These are phyloP conservation scores for Hemileia vastatrix DNA, from an alignment of 1,284 basidiomycete species.

Conservation along the genomic window DNA sequence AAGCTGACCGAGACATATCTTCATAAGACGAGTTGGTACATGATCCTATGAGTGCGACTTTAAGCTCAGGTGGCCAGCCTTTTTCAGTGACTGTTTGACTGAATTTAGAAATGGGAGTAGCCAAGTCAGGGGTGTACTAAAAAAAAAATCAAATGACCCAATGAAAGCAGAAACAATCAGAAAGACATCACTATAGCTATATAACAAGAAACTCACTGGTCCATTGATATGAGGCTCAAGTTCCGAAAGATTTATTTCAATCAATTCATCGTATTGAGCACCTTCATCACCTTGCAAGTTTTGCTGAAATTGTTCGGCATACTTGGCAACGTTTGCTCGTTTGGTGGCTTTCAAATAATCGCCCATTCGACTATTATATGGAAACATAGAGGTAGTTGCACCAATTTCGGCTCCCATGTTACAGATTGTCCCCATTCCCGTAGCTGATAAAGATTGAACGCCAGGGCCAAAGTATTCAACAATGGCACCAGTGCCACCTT, in stretches of 20 bases:
- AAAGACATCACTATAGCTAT: too few relatives aligned
- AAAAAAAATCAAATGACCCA: conserved; percentile 92
- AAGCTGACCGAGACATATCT: conserved; percentile 96
- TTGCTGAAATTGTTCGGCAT: conserved; percentile 80
- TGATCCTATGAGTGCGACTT: conserved; percentile 93
- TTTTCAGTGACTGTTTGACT: conserved; percentile 85
- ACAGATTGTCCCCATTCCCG: conserved; percentile 98
- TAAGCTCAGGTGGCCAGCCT: conserved; percentile 91
- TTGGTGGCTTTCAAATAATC: conserved; percentile 89
- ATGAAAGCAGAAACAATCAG: too few relatives aligned
- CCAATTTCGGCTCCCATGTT: conserved; percentile 99
- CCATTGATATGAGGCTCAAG: conserved; percentile 99
- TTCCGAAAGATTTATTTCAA: conserved; percentile 90
- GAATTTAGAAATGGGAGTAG: conserved; percentile 73
- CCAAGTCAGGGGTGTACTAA: conserved; percentile 66
- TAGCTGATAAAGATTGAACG: conserved; percentile 92
- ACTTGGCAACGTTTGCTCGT: conserved; percentile 75
- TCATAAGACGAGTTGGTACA: conserved; percentile 99
- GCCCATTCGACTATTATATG: conserved; percentile 90
- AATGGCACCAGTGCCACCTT: conserved; percentile 94
- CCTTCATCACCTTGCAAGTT: conserved; percentile 82
- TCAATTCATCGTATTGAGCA: conserved; percentile 86
- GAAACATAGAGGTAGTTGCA: conserved; percentile 97
- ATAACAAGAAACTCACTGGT: conserved; percentile 48
- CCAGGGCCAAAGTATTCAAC: conserved; percentile 88